A percentile compares a stretch with the other conserved stretches of the same genome.
Evolutionary conservation across 176 grass and related monocot genomes (phyloP).

Genomic region (Thinopyrum elongatum): DNA sequence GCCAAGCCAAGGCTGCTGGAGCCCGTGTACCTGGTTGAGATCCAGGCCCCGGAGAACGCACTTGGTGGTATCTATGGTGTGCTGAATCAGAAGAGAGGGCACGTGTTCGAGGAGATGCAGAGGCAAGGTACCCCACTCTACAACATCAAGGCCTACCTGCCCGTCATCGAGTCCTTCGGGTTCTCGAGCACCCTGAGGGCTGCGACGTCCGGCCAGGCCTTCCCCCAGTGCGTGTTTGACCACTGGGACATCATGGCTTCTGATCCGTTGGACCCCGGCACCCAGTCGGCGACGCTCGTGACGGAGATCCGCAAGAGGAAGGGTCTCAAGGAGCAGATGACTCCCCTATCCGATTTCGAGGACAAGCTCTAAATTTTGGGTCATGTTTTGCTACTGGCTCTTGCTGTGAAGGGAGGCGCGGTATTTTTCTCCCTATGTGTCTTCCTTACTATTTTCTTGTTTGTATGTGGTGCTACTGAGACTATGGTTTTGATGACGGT

Average conservation of each 20-base stretch:
- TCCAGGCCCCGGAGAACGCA: conserved; percentile 75
- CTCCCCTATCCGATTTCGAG: conserved; percentile 65
- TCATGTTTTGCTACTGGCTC: not conserved
- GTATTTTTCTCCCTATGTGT: not conserved
- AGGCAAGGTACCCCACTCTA: conserved; percentile 65
- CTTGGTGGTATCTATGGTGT: conserved; percentile 75
- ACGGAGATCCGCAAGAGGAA: conserved; percentile 57
- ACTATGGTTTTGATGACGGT: conserved; percentile 1
- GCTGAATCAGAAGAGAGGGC: conserved; percentile 72
- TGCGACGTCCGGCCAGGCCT: conserved; percentile 67
- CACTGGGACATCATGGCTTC: conserved; percentile 72
- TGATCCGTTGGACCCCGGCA: conserved; percentile 46
- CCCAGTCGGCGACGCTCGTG: conserved; percentile 45
- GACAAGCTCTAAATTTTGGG: conserved; percentile 53
- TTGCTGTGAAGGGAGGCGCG: not conserved
- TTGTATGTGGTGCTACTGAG: not conserved
- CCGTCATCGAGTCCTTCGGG: conserved; percentile 54
- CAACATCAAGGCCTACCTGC: conserved; percentile 89
- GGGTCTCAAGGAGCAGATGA: conserved; percentile 83
- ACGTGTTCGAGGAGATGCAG: conserved; percentile 71
- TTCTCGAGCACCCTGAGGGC: conserved; percentile 48
- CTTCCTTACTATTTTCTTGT: not conserved
- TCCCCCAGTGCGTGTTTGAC: conserved; percentile 66
- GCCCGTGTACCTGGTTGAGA: conserved; percentile 82
- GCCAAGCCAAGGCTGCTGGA: conserved; percentile 88